A percentile compares a stretch with the other conserved stretches of the same genome.
Evolutionary conservation across 1,139 yeast genomes (phyloP).

Genomic region (Geotrichum aggregatum): DNA sequence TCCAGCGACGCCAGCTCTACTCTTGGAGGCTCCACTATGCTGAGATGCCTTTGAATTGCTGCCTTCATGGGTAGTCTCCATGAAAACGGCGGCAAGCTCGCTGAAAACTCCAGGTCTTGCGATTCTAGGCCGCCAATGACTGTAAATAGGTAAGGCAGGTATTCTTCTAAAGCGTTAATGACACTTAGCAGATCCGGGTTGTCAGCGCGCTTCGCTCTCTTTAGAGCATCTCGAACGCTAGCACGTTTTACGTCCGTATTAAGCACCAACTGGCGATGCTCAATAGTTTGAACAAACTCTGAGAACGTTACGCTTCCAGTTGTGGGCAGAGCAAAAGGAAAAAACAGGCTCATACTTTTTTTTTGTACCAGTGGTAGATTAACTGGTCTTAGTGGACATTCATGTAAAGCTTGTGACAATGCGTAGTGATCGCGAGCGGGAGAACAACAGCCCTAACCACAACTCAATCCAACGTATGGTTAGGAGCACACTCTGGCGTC

Average conservation of each 20-base stretch:
- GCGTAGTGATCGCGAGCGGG: too few relatives aligned
- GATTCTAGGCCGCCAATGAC: constrained; percentile 24
- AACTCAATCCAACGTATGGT: not conserved
- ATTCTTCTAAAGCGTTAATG: constrained; percentile 35
- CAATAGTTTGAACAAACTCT: constrained; percentile 27
- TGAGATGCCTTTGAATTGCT: constrained; percentile 21
- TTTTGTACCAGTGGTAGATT: not conserved
- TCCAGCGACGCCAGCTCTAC: constrained; percentile 31
- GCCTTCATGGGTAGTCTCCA: constrained; percentile 35
- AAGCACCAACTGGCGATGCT: constrained; percentile 29
- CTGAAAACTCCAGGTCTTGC: constrained; percentile 20
- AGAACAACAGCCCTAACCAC: constrained; percentile 37
- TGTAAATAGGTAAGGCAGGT: constrained; percentile 32
- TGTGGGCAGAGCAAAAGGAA: constrained; percentile 34
- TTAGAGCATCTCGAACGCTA: constrained; percentile 33
- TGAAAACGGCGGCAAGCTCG: constrained; percentile 23
- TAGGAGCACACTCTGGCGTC: not conserved
- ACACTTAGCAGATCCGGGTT: constrained; percentile 33
- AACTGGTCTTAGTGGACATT: not conserved
- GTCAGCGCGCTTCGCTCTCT: constrained; percentile 34
- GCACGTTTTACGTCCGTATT: constrained; percentile 36
- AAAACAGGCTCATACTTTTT: constrained; percentile 28
- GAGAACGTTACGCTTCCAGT: constrained; percentile 32
- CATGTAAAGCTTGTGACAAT: constrained; percentile 48
- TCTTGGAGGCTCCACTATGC: constrained; percentile 29